Conservation (phyloP, 2,329 filamentous ascomycete species). For the Esteya vermicola region DNA sequence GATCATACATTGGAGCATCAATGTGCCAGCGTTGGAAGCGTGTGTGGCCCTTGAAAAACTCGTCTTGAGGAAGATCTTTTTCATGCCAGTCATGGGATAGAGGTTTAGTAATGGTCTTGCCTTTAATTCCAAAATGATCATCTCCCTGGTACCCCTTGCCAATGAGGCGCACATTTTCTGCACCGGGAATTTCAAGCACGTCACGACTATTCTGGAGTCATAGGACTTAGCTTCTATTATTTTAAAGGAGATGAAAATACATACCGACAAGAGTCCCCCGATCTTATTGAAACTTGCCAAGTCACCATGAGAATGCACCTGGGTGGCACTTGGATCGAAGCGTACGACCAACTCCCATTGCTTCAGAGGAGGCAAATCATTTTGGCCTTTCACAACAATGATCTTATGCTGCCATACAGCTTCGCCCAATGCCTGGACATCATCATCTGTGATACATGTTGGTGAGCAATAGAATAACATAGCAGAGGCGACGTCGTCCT, state of each 20-base stretch:
- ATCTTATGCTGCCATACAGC: slow-evolving; percentile 29
- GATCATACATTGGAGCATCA: slow-evolving; percentile 28
- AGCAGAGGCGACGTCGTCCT: no score
- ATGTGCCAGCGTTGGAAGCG: slow-evolving; percentile 34
- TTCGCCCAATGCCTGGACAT: slow-evolving; percentile 21
- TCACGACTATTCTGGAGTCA: slow-evolving; percentile 15
- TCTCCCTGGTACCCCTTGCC: slow-evolving; percentile 29
- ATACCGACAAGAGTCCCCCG: slow-evolving; percentile 20
- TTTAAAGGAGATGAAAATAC: neutral
- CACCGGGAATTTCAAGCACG: slow-evolving; percentile 23
- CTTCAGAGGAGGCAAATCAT: slow-evolving; percentile 23
- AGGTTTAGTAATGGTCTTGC: slow-evolving; percentile 17
- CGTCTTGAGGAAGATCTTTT: slow-evolving; percentile 16
- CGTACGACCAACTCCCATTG: slow-evolving; percentile 29
- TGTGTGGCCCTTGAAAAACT: slow-evolving; percentile 25
- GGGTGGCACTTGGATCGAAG: slow-evolving; percentile 25
- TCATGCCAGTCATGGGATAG: slow-evolving; percentile 24
- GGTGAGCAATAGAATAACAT: no score
- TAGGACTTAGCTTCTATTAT: neutral
- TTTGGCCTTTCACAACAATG: slow-evolving; percentile 27
- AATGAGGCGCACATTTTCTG: slow-evolving; percentile 28
- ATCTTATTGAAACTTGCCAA: slow-evolving; percentile 24
- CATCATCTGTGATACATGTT: no score
- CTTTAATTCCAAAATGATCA: slow-evolving; percentile 27
- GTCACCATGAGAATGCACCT: slow-evolving; percentile 27